These are phyloP conservation scores for Nemania serpens DNA, from an alignment of 2,329 filamentous ascomycete genomes.

Conservation along the genomic window DNA sequence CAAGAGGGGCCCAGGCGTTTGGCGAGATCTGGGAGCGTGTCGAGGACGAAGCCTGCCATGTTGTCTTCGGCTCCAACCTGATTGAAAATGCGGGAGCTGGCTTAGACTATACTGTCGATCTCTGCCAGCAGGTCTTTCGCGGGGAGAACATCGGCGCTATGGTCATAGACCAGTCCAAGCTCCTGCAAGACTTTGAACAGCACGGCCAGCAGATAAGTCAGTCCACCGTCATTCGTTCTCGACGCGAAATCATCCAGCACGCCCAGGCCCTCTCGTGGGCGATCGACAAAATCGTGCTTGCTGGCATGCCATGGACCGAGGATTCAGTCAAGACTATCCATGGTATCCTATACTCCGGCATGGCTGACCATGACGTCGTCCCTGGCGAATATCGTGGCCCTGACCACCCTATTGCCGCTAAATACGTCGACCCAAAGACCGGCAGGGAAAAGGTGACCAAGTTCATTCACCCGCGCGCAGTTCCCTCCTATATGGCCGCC, in stretches of 20 bases:
- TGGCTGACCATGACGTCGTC: constrained; percentile 46
- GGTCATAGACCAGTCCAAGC: background rate
- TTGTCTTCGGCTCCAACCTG: constrained; percentile 30
- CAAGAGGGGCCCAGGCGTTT: background rate
- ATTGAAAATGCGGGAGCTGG: constrained; percentile 28
- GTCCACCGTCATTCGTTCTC: constrained; percentile 14
- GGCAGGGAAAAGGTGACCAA: constrained; percentile 20
- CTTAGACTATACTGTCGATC: constrained; percentile 18
- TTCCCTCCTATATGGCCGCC: constrained; percentile 34
- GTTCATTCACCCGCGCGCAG: constrained; percentile 32
- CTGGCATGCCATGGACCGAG: constrained; percentile 19
- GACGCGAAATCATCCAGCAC: constrained; percentile 31
- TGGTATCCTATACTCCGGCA: constrained; percentile 13
- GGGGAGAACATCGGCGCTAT: constrained; percentile 14
- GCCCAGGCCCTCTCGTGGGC: constrained; percentile 25
- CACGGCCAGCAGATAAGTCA: background rate
- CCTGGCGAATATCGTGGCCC: constrained; percentile 37
- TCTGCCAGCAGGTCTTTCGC: constrained; percentile 21
- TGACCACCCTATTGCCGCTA: constrained; percentile 23
- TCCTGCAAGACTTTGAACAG: background rate
- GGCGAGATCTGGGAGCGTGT: background rate
- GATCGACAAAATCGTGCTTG: constrained; percentile 21
- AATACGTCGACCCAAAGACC: constrained; percentile 12
- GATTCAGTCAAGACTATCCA: constrained; percentile 23
- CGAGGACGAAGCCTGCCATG: constrained; percentile 12